These are phyloP conservation scores for Gamarada debralockiae DNA, from an alignment of 495 filamentous ascomycete species.

Conservation along the genomic window DNA sequence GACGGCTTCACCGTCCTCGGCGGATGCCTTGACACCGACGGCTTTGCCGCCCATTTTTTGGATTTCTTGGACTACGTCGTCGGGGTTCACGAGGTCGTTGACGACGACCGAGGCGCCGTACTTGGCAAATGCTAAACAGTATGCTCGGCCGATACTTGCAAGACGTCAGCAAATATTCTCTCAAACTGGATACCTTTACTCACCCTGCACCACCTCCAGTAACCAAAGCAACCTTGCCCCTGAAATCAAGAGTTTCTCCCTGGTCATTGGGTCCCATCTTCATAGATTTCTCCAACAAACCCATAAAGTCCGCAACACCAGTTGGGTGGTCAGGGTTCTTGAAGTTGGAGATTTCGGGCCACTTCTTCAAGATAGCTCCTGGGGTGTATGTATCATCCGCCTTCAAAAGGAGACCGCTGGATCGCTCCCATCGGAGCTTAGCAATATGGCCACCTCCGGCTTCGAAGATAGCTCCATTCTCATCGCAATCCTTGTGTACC, in stretches of 20 bases:
- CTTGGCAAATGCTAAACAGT: slow-evolving; percentile 88
- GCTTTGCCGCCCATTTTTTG: slow-evolving; percentile 86
- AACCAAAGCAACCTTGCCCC: slow-evolving; percentile 84
- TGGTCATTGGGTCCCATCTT: slow-evolving; percentile 70
- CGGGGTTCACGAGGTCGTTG: slow-evolving; percentile 93
- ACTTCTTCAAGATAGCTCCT: slow-evolving; percentile 81
- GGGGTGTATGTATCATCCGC: slow-evolving; percentile 85
- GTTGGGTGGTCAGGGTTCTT: slow-evolving; percentile 77
- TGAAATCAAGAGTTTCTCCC: slow-evolving; percentile 80
- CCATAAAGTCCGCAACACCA: slow-evolving; percentile 87
- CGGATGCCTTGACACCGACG: slow-evolving; percentile 87
- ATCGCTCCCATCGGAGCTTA: slow-evolving; percentile 93
- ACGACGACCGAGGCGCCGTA: slow-evolving; percentile 88
- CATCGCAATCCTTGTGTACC: slow-evolving; percentile 79
- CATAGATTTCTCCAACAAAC: slow-evolving; percentile 78
- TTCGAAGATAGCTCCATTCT: slow-evolving; percentile 90
- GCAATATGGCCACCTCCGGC: slow-evolving; percentile 90
- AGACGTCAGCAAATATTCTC: slow-evolving; percentile 7
- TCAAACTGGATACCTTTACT: slow-evolving; percentile 19
- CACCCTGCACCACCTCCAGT: slow-evolving; percentile 89
- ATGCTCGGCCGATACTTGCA: slow-evolving; percentile 79
- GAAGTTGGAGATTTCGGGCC: slow-evolving; percentile 86
- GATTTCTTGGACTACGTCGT: slow-evolving; percentile 88
- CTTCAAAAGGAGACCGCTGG: slow-evolving; percentile 87
- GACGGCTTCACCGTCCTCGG: slow-evolving; percentile 89